Conservation (phyloP, 768 basidiomycete species). For the Naganishia onofrii region DNA sequence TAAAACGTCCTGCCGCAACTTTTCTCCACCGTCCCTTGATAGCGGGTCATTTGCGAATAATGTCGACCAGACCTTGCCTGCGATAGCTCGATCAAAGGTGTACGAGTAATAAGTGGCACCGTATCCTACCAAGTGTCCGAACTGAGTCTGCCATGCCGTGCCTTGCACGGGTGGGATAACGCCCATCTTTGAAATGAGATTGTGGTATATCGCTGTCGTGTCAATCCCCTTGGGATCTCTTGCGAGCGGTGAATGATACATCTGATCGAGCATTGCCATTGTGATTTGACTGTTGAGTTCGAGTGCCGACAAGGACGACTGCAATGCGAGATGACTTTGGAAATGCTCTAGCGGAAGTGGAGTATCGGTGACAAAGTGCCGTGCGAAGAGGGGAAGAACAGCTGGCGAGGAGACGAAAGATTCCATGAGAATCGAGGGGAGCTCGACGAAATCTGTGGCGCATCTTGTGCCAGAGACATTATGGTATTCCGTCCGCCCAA, state of each 20-base stretch:
- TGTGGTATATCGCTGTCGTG: constrained; percentile 67
- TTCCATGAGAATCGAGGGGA: constrained; percentile 98
- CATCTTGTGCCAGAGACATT: constrained; percentile 97
- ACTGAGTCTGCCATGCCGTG: constrained; percentile 92
- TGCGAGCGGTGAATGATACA: constrained; percentile 71
- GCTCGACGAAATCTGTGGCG: constrained; percentile 95
- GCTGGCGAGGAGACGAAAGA: constrained; percentile 83
- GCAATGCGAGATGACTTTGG: constrained; percentile 42
- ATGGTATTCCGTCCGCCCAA: constrained; percentile 93
- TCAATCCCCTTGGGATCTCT: constrained; percentile 62
- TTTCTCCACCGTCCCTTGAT: constrained; percentile 71
- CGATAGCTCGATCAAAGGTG: constrained; percentile 92
- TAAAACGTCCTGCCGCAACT: constrained; percentile 72
- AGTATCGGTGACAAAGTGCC: constrained; percentile 52
- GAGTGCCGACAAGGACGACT: constrained; percentile 57
- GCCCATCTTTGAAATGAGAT: constrained; percentile 59
- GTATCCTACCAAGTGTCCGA: constrained; percentile 91
- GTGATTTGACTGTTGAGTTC: constrained; percentile 89
- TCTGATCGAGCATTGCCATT: constrained; percentile 81
- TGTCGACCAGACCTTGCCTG: constrained; percentile 79
- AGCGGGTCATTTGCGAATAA: constrained; percentile 71
- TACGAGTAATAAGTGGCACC: constrained; percentile 98
- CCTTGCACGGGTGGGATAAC: constrained; percentile 78
- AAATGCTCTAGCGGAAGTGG: constrained; percentile 51
- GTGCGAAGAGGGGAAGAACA: constrained; percentile 68